Base-by-base conservation (phyloP, 2,329 filamentous ascomycete genomes). In the Colletotrichum abscissum region DNA sequence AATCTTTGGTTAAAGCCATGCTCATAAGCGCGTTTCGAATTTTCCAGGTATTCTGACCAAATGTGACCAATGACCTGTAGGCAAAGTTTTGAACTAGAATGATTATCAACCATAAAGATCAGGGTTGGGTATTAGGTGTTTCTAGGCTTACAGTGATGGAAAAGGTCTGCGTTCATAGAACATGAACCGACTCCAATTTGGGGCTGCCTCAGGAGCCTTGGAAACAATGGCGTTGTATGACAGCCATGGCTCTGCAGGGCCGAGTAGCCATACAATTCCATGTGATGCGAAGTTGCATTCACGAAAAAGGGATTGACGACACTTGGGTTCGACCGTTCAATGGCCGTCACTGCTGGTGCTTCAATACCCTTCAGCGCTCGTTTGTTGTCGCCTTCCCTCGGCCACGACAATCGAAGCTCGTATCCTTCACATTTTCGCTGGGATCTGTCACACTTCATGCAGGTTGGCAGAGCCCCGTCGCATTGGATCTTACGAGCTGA, bases 401-500 rank as follows among this genome's bases (percentile, higher is more conserved):
- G 67, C 67, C 67, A 70, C 2, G 60, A 70, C 30, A 70, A 38
- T 2, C 67, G 67, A 3, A 54, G 19, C 24, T 35, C 62, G 24
- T 66, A 70, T 8, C 60, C 67, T 7, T 66, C 14, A 14, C 67
- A 70, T 3, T 26, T 12, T 38, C 42, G 38, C 19, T 33, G 54
- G 7, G 60, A 56, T 5, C 22, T 12, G 9, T 19, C 7, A 22
- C 67, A 70, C 26, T 38, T 70, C 22, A 52, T 5, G 24, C 67
- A 66, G 6, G 19, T 52, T 8, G 67, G 62, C 2, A 57, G 5
- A 16, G 28, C 4, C 9, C 62, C 62, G 1, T 70, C 67, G 9
- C 67, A 59, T 33, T 52, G 62, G 1, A 70, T 12, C 28, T 58
- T 70, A n/a, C 67, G 67, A 30, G 42, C 67, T 66, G 42, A 59